These are phyloP conservation scores for Phytophthora litchii DNA, from an alignment of 352 stramenopile species.

Conservation along the genomic window DNA sequence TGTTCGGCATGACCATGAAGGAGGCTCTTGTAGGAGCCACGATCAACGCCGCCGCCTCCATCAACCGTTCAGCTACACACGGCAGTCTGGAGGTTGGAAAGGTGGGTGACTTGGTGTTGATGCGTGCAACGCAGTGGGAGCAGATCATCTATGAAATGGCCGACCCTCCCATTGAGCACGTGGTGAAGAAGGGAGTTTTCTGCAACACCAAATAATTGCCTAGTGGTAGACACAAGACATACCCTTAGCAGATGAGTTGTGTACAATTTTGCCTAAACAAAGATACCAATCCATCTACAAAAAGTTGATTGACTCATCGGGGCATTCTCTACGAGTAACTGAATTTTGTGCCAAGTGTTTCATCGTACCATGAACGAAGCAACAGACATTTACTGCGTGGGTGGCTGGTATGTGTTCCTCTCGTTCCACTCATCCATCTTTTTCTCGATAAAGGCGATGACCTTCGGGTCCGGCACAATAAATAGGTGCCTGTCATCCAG, in stretches of 20 bases:
- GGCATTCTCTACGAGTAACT: not conserved
- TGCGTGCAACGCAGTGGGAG: conserved; percentile 79
- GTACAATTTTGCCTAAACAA: conserved; percentile 20
- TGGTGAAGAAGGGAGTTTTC: conserved; percentile 75
- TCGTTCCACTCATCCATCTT: conserved; percentile 92
- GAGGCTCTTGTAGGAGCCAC: conserved; percentile 82
- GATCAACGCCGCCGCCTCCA: conserved; percentile 85
- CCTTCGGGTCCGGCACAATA: conserved; percentile 83
- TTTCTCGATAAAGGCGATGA: conserved; percentile 87
- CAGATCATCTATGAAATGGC: conserved; percentile 89
- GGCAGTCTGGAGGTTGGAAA: conserved; percentile 84
- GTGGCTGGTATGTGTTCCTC: conserved; percentile 87
- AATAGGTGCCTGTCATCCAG: conserved; percentile 86
- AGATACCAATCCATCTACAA: not conserved
- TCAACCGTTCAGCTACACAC: conserved; percentile 73
- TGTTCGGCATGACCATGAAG: conserved; percentile 87
- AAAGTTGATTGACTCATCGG: conserved; percentile 6
- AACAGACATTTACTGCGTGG: conserved; percentile 42
- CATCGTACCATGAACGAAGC: not conserved
- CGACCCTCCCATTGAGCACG: conserved; percentile 76
- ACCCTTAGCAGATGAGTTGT: conserved; percentile 8
- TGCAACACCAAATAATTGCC: conserved; percentile 20
- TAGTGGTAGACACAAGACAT: conserved; percentile 4
- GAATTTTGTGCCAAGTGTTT: not conserved
- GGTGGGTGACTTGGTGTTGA: conserved; percentile 67